Evolutionary conservation across 352 stramenopile species (phyloP).

Genomic region (Pelagophyceae sp.): DNA sequence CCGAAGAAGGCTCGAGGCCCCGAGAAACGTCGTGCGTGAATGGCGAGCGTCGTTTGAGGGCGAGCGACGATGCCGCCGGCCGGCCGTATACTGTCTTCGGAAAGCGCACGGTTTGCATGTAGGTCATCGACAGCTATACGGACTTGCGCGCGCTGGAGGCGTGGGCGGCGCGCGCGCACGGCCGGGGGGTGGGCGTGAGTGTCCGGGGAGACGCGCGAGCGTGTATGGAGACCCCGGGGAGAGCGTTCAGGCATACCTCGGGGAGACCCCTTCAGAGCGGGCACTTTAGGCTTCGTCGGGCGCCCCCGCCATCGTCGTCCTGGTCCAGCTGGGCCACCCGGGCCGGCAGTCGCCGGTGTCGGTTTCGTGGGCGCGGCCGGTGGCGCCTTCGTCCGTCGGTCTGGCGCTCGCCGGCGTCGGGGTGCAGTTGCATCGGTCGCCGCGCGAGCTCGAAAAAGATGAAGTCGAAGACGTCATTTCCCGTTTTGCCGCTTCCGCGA

Average conservation of each 20-base stretch:
- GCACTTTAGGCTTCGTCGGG: background rate
- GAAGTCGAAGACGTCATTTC: constrained; percentile 22
- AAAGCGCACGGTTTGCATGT: too few species aligned
- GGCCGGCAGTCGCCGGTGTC: constrained; percentile 13
- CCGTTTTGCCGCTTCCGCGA: constrained; percentile 23
- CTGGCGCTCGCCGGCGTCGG: background rate
- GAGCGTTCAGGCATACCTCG: too few species aligned
- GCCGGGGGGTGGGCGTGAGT: too few species aligned
- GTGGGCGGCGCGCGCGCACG: background rate
- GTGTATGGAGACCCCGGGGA: too few species aligned
- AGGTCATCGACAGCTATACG: background rate
- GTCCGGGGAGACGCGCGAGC: too few species aligned
- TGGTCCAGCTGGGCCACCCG: constrained; percentile 12
- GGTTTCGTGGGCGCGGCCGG: background rate
- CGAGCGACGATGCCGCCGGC: too few species aligned
- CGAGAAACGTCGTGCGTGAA: constrained; percentile 16
- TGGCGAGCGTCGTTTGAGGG: too few species aligned
- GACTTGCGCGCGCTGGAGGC: background rate
- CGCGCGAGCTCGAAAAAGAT: constrained; percentile 13
- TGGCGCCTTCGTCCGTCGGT: background rate
- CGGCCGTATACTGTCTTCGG: too few species aligned
- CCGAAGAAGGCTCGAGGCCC: constrained; percentile 1
- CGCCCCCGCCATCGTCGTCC: background rate
- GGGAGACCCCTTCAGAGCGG: background rate
- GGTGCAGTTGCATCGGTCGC: constrained; percentile 8